A percentile compares a stretch with the other conserved stretches of the same genome.
These are phyloP conservation scores for Aphanomyces euteiches DNA, from an alignment of 352 stramenopile species.

Conservation along the genomic window DNA sequence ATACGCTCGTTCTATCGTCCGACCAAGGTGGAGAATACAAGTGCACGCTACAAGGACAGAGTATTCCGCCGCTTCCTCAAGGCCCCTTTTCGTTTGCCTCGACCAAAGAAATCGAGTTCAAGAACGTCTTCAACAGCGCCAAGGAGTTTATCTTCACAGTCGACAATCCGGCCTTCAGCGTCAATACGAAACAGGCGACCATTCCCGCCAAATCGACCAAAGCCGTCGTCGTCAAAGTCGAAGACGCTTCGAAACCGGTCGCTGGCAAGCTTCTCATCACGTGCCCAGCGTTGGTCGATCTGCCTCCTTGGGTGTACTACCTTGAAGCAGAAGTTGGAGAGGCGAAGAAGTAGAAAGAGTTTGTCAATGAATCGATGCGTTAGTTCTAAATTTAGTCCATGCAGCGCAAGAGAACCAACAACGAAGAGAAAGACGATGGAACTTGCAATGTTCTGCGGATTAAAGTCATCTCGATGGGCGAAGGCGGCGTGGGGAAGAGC, in stretches of 20 bases:
- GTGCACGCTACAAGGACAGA: constrained; percentile 75
- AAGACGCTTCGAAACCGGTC: constrained; percentile 34
- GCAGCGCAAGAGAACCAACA: constrained; percentile 24
- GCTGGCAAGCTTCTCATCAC: constrained; percentile 78
- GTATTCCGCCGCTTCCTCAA: constrained; percentile 70
- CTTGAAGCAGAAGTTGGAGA: constrained; percentile 43
- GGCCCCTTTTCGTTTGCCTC: constrained; percentile 71
- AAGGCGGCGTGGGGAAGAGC: constrained; percentile 87
- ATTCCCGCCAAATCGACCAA: constrained; percentile 69
- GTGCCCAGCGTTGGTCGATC: constrained; percentile 58
- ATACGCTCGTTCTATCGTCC: constrained; percentile 66
- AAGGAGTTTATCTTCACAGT: constrained; percentile 75
- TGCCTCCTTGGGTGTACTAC: constrained; percentile 88
- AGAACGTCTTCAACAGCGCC: constrained; percentile 81
- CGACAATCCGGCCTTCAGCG: constrained; percentile 69
- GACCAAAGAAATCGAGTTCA: constrained; percentile 79
- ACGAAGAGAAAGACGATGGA: background rate
- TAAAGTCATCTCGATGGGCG: constrained; percentile 93
- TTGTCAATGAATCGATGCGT: background rate
- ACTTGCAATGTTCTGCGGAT: constrained; percentile 60
- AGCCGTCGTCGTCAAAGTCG: constrained; percentile 56
- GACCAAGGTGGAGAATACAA: constrained; percentile 75
- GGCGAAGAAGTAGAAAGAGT: constrained; percentile 10
- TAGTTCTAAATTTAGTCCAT: constrained; percentile 2
- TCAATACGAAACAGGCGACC: constrained; percentile 51